Percentiles rank a stretch among this genome's conserved stretches.
phyloP scores from a whole-genome alignment of 1,139 yeast species.

The Pichia sp. region DNA sequence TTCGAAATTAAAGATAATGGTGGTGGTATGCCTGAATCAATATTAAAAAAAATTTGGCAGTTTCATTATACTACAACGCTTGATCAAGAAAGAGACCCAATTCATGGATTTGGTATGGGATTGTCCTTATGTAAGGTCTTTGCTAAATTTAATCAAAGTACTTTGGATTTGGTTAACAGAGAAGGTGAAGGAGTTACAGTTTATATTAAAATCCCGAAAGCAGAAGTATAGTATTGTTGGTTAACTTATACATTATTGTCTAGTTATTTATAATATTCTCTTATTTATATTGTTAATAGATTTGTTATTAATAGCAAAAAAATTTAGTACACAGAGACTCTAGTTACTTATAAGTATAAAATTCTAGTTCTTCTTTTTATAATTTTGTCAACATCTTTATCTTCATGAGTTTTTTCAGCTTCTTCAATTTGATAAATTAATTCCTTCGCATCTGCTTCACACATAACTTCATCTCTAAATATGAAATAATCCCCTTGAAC shows the following conservation, averaged over 20 bases:
- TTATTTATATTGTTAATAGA: background rate
- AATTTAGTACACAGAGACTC: background rate
- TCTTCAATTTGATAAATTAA: conserved; percentile 14
- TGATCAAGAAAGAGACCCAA: conserved; percentile 23
- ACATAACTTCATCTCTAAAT: conserved; percentile 43
- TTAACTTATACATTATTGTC: background rate
- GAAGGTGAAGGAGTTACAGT: conserved; percentile 23
- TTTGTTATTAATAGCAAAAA: conserved; percentile 1
- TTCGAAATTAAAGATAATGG: conserved; percentile 23
- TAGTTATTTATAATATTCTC: background rate
- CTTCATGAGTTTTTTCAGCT: conserved; percentile 10
- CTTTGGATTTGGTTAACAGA: conserved; percentile 18
- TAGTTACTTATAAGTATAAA: conserved; percentile 23
- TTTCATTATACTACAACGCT: conserved; percentile 27
- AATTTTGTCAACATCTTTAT: conserved; percentile 15
- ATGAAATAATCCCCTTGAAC: conserved; percentile 53
- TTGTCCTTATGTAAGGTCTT: conserved; percentile 26
- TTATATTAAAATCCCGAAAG: conserved; percentile 19
- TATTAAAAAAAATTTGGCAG: conserved; percentile 24
- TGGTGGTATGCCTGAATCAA: conserved; percentile 23
- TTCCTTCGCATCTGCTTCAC: conserved; percentile 37
- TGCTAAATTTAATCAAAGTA: conserved; percentile 23
- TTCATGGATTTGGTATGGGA: conserved; percentile 29
- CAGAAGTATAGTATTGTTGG: background rate
- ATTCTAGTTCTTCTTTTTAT: conserved; percentile 28